These are phyloP conservation scores for Hypoxylon fuscum DNA, from an alignment of 495 filamentous ascomycete species.

Conservation along the genomic window DNA sequence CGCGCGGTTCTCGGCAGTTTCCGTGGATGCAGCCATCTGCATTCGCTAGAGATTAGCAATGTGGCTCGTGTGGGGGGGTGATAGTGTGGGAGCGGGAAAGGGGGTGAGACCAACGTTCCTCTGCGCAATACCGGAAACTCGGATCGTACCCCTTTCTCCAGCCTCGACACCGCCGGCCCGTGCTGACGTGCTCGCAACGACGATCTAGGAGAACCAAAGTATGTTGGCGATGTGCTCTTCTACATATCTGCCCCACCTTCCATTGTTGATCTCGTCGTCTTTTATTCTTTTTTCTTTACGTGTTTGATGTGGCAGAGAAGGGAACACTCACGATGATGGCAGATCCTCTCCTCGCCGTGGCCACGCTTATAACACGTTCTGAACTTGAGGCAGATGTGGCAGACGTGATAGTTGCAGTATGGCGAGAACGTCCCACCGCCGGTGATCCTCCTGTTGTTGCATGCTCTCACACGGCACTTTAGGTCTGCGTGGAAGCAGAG, in stretches of 20 bases:
- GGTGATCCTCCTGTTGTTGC: constrained; percentile 27
- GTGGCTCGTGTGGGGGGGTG: neutral
- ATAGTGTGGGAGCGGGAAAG: neutral
- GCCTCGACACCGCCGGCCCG: constrained; percentile 10
- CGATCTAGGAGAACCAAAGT: constrained; percentile 13
- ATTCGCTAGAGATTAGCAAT: neutral
- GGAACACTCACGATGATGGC: constrained; percentile 25
- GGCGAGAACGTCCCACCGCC: constrained; percentile 5
- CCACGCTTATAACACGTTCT: constrained; percentile 25
- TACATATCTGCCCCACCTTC: no score
- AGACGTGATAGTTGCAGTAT: constrained; percentile 28
- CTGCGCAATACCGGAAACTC: constrained; percentile 19
- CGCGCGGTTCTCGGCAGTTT: constrained; percentile 23
- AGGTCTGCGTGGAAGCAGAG: constrained; percentile 36
- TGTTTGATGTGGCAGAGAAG: no score
- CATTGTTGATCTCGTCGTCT: no score
- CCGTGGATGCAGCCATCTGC: constrained; percentile 23
- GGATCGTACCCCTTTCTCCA: constrained; percentile 17
- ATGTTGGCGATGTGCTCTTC: neutral
- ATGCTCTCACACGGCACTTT: constrained; percentile 25
- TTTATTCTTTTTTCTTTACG: no score
- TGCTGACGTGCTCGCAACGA: constrained; percentile 14
- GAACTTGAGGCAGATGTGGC: constrained; percentile 10
- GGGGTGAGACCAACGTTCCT: constrained; percentile 24
- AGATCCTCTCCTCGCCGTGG: constrained; percentile 32